Conservation (phyloP, 176 grass and related monocot genomes). For the Zizania latifolia region DNA sequence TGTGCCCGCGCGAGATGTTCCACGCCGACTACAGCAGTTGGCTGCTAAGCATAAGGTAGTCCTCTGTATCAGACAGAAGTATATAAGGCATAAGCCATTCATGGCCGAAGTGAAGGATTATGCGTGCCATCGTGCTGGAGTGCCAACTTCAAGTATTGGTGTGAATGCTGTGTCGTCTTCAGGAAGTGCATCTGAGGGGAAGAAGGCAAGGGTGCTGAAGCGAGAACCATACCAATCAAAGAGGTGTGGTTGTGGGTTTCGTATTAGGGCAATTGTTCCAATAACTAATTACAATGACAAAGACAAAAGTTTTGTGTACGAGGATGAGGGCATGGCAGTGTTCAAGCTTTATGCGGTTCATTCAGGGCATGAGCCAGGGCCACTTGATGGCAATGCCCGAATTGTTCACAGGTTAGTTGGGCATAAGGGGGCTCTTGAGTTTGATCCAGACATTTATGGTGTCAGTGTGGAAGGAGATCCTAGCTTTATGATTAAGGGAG, state of each 20-base stretch:
- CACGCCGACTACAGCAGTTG: constrained; percentile 72
- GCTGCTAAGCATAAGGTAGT: constrained; percentile 97
- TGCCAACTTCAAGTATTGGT: constrained; percentile 53
- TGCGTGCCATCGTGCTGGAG: constrained; percentile 88
- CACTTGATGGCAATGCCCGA: constrained; percentile 92
- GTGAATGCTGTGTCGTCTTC: constrained; percentile 30
- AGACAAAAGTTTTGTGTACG: constrained; percentile 93
- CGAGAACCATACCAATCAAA: constrained; percentile 96
- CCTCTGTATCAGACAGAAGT: constrained; percentile 97
- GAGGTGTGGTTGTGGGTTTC: constrained; percentile 92
- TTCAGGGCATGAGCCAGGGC: constrained; percentile 89
- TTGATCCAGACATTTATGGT: constrained; percentile 80
- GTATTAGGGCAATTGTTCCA: constrained; percentile 95
- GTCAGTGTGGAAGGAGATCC: constrained; percentile 68
- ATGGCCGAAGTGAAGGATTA: constrained; percentile 99
- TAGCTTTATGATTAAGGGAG: constrained; percentile 43
- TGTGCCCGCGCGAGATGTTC: constrained; percentile 84
- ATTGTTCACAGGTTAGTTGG: constrained; percentile 93
- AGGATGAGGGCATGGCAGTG: constrained; percentile 88
- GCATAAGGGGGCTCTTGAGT: constrained; percentile 72
- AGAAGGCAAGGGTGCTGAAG: constrained; percentile 76
- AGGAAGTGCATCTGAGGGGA: constrained; percentile 39
- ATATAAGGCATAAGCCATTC: constrained; percentile 97
- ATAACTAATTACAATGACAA: constrained; percentile 98
- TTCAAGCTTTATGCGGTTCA: constrained; percentile 96